Percentiles rank a stretch among this genome's conserved stretches.
These are phyloP conservation scores for Centrapalus pauciflorus DNA, from an alignment of 129 eudicot genomes.

Conservation along the genomic window DNA sequence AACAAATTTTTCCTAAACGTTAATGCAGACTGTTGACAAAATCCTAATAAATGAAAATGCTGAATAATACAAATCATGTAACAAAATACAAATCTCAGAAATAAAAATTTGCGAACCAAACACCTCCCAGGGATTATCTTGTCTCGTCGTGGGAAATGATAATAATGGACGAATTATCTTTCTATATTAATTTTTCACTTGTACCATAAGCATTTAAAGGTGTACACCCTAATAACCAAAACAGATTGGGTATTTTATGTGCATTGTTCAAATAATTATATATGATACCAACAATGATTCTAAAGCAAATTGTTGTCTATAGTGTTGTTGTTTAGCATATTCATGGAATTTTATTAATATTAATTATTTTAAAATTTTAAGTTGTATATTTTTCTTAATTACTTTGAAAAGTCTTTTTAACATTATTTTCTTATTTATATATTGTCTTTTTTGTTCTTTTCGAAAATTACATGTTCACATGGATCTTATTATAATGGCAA, in stretches of 20 bases:
- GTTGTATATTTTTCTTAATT: neutral
- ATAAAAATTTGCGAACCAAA: too few species aligned
- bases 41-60: too few species aligned
- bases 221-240: neutral
- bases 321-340: slow-evolving; percentile 27
- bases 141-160: slow-evolving; percentile 8
- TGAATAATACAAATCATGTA: too few species aligned
- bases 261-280: neutral
- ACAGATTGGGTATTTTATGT: neutral
- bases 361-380: neutral
- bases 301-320: slow-evolving; percentile 25
- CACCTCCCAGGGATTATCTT: too few species aligned
- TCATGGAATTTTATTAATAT: neutral
- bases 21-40: too few species aligned
- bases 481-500: neutral
- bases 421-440: neutral
- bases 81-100: too few species aligned
- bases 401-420: neutral
- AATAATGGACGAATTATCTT: neutral
- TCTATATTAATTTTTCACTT: neutral
- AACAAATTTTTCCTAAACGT: too few species aligned
- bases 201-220: neutral
- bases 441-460: neutral
- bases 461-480: neutral
- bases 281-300: slow-evolving; percentile 1